Percentiles rank a stretch among this genome's conserved stretches.
phyloP scores from a whole-genome alignment of 108 stramenopile genomes.

The Conticribra weissflogii region DNA sequence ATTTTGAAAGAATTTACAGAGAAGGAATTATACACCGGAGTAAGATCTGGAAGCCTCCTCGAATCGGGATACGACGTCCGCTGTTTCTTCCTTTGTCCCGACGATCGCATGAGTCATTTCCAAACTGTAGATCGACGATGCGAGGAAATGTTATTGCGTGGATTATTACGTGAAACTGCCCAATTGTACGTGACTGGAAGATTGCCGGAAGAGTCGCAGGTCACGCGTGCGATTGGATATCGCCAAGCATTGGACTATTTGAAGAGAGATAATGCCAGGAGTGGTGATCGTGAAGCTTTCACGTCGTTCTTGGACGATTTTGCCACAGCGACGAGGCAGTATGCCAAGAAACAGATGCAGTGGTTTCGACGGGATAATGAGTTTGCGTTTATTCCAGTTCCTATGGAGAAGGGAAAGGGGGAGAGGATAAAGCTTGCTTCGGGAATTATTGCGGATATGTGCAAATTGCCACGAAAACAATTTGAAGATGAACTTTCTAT shows the following conservation, averaged over 20 bases:
- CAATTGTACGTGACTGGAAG: slow-evolving; percentile 62
- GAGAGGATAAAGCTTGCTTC: slow-evolving; percentile 57
- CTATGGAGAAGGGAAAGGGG: slow-evolving; percentile 41
- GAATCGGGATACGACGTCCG: slow-evolving; percentile 88
- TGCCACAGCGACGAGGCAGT: slow-evolving; percentile 87
- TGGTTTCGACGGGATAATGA: slow-evolving; percentile 90
- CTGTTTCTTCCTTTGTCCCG: slow-evolving; percentile 94
- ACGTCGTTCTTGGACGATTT: slow-evolving; percentile 79
- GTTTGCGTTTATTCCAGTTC: slow-evolving; percentile 83
- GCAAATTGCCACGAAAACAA: slow-evolving; percentile 56
- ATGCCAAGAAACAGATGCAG: slow-evolving; percentile 94
- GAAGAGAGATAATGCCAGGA: slow-evolving; percentile 37
- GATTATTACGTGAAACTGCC: slow-evolving; percentile 84
- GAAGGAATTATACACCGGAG: slow-evolving; percentile 71
- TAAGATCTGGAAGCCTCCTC: slow-evolving; percentile 62
- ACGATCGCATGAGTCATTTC: slow-evolving; percentile 88
- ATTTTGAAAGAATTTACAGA: slow-evolving; percentile 41
- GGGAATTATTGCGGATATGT: slow-evolving; percentile 51
- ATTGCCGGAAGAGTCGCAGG: slow-evolving; percentile 78
- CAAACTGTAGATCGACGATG: slow-evolving; percentile 88
- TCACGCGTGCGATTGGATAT: slow-evolving; percentile 92
- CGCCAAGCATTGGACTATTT: slow-evolving; percentile 94
- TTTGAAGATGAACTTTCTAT: slow-evolving; percentile 59
- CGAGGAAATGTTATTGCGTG: slow-evolving; percentile 87
- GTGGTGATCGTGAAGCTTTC: slow-evolving; percentile 63